phyloP scores from a whole-genome alignment of 2,329 filamentous ascomycete species.

The Septoria petroselini region DNA sequence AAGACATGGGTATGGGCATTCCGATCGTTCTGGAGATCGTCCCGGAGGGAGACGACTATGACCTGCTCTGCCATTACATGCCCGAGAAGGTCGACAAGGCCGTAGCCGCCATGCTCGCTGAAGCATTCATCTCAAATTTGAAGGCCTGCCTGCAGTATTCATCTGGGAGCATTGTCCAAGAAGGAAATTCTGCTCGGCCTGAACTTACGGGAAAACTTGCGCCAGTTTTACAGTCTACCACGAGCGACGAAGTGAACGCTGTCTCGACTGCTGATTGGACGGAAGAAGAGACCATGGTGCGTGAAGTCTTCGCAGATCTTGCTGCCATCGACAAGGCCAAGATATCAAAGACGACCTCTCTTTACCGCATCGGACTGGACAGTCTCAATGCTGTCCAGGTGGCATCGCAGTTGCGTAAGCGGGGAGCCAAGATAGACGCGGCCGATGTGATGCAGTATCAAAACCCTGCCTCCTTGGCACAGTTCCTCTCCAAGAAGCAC shows the following conservation, averaged over 20 bases:
- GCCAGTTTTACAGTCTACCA: neutral
- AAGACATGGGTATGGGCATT: constrained; percentile 62
- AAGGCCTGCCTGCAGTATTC: constrained; percentile 31
- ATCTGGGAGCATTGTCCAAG: constrained; percentile 27
- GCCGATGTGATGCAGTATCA: constrained; percentile 67
- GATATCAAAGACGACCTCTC: constrained; percentile 63
- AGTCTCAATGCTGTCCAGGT: constrained; percentile 84
- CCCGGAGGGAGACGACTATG: constrained; percentile 53
- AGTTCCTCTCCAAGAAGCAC: constrained; percentile 11
- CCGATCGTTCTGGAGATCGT: constrained; percentile 74
- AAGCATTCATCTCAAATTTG: constrained; percentile 34
- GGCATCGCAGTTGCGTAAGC: constrained; percentile 62
- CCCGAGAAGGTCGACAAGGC: constrained; percentile 60
- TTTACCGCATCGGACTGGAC: constrained; percentile 85
- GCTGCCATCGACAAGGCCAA: constrained; percentile 50
- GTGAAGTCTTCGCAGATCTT: constrained; percentile 57
- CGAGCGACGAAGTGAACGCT: neutral
- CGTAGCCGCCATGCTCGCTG: constrained; percentile 24
- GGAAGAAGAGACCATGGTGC: constrained; percentile 52
- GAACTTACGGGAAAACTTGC: constrained; percentile 22
- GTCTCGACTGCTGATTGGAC: constrained; percentile 45
- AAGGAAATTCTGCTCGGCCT: constrained; percentile 20
- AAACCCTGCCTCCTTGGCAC: constrained; percentile 28
- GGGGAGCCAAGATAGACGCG: constrained; percentile 59
- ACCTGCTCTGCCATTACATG: constrained; percentile 49